A percentile compares a stretch with the other conserved stretches of the same genome.
phyloP scores from a whole-genome alignment of 331 rosid genomes.

The Spiraea crenata region DNA sequence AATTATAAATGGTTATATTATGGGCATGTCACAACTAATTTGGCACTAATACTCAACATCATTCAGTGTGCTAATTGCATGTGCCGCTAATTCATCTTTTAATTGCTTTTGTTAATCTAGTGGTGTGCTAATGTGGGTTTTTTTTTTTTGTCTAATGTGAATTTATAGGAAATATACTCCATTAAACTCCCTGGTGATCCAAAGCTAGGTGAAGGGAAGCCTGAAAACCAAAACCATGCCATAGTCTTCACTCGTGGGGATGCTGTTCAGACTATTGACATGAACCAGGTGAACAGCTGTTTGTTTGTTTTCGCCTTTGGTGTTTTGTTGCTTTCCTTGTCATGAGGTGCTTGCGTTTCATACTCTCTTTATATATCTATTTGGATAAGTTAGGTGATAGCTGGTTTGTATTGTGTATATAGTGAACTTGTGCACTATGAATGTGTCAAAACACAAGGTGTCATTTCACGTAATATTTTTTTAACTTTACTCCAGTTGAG shows the following conservation, averaged over 20 bases:
- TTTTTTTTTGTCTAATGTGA: conserved; percentile 12
- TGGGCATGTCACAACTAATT: neutral
- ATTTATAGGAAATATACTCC: conserved; percentile 75
- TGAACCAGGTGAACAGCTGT: conserved; percentile 81
- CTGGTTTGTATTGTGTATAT: neutral
- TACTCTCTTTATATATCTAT: neutral
- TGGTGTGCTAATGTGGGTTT: conserved; percentile 10
- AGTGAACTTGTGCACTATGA: neutral
- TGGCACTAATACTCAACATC: conserved; percentile 1
- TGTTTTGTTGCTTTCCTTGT: neutral
- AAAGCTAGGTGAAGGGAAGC: conserved; percentile 99
- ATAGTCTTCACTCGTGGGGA: conserved; percentile 95
- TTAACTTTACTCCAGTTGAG: neutral
- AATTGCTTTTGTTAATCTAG: neutral
- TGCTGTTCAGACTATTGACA: conserved; percentile 96
- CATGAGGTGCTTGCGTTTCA: neutral
- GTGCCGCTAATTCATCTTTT: neutral
- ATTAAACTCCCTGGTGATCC: conserved; percentile 98
- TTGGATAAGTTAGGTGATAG: neutral
- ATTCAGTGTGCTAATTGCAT: neutral
- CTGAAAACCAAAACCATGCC: conserved; percentile 98
- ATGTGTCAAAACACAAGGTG: neutral
- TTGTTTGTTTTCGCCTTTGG: neutral
- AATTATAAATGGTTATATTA: neutral
- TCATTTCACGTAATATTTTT: neutral